A percentile compares a stretch with the other conserved stretches of the same genome.
These are phyloP conservation scores for Heterobasidion parviporum DNA, from an alignment of 1,284 basidiomycete genomes.

Conservation along the genomic window DNA sequence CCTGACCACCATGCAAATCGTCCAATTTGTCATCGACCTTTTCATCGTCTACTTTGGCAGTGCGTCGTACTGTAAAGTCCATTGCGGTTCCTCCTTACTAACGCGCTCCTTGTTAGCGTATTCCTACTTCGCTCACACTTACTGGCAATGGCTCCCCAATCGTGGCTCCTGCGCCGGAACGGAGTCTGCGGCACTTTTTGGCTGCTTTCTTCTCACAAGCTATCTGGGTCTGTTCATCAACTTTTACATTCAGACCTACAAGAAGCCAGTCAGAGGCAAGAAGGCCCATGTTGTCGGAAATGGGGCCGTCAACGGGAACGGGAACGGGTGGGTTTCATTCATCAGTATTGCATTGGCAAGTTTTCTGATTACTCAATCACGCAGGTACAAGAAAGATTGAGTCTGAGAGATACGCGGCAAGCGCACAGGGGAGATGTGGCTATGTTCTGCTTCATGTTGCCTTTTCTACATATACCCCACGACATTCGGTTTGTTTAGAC, in stretches of 20 bases:
- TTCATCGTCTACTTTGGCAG: constrained; percentile 90
- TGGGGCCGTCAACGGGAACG: constrained; percentile 24
- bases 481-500: constrained; percentile 3
- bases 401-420: not conserved
- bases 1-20: constrained; percentile 92
- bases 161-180: constrained; percentile 83
- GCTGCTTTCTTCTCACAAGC: constrained; percentile 80
- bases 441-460: constrained; percentile 6
- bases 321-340: constrained; percentile 14
- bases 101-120: constrained; percentile 49
- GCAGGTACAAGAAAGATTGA: constrained; percentile 24
- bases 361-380: not conserved
- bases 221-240: constrained; percentile 92
- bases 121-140: constrained; percentile 68
- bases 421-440: not conserved
- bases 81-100: not conserved
- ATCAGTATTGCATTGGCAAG: not conserved
- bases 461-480: constrained; percentile 11
- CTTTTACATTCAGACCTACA: constrained; percentile 82
- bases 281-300: constrained; percentile 26
- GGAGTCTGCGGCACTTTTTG: constrained; percentile 83
- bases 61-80: constrained; percentile 34
- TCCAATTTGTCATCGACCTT: constrained; percentile 89
- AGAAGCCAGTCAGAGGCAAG: constrained; percentile 45
- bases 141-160: constrained; percentile 58